Conservation (phyloP, 805 yeast genomes). For the Lipomyces sp. region DNA sequence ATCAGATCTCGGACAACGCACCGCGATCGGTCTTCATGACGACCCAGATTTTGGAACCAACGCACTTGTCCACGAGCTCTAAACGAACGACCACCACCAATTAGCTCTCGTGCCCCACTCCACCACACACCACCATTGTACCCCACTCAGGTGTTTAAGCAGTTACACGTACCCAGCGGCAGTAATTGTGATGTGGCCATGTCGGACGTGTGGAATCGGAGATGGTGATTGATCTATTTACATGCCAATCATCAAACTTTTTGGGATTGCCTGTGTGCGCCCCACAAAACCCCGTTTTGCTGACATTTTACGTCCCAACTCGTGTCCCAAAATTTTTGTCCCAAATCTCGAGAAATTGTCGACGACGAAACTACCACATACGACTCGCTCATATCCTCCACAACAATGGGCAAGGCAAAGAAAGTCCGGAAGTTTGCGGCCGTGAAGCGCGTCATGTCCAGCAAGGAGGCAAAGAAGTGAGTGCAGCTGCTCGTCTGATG, state of each 20-base stretch:
- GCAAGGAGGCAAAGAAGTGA: conserved; percentile 64
- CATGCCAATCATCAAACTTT: no score
- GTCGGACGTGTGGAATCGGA: neutral
- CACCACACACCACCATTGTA: no score
- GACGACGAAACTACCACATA: neutral
- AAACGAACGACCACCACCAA: conserved; percentile 49
- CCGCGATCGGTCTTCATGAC: conserved; percentile 52
- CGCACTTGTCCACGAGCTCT: conserved; percentile 82
- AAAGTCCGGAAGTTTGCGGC: conserved; percentile 96
- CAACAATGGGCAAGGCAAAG: conserved; percentile 92
- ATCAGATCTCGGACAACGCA: conserved; percentile 27
- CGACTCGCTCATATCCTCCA: no score
- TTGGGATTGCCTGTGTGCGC: no score
- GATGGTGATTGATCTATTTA: no score
- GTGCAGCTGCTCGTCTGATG: conserved; percentile 32
- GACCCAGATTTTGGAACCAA: conserved; percentile 76
- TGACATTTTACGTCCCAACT: no score
- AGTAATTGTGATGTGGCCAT: conserved; percentile 29
- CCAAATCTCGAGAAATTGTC: neutral
- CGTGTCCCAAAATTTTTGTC: no score
- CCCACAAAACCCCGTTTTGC: no score
- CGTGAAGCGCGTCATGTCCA: conserved; percentile 74
- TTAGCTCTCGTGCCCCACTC: neutral
- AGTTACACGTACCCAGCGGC: conserved; percentile 22
- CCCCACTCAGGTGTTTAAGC: no score